phyloP scores from a whole-genome alignment of 176 grass and related monocot genomes.

The Zizania latifolia region DNA sequence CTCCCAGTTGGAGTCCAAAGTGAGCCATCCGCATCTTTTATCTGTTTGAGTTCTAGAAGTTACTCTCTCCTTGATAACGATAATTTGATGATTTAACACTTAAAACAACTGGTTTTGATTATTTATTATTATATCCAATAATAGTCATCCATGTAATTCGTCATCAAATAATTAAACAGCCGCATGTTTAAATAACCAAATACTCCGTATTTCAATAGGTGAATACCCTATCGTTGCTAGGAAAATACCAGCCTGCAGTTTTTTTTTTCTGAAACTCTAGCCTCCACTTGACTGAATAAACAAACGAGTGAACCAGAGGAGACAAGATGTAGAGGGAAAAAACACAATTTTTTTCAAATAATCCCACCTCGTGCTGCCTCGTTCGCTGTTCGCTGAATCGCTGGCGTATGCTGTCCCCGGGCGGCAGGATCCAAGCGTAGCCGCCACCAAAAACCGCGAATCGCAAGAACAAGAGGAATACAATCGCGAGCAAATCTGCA shows the following conservation, averaged over 20 bases:
- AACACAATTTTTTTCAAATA: background rate
- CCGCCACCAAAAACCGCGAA: slow-evolving; percentile 15
- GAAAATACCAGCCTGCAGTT: background rate
- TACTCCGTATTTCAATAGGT: too few species aligned
- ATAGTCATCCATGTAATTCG: too few species aligned
- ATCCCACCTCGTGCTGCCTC: slow-evolving; percentile 31
- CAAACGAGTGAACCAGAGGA: slow-evolving; percentile 8
- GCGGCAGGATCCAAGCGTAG: slow-evolving; percentile 29
- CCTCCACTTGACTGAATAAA: slow-evolving; percentile 26
- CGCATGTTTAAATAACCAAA: too few species aligned
- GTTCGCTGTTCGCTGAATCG: too few species aligned
- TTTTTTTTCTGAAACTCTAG: background rate
- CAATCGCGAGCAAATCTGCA: slow-evolving; percentile 8
- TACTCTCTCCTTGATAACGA: background rate
- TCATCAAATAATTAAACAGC: too few species aligned
- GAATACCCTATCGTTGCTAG: background rate
- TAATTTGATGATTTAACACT: too few species aligned
- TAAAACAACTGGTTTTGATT: too few species aligned
- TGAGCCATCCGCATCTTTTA: background rate
- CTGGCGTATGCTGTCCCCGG: slow-evolving; percentile 21
- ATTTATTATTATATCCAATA: too few species aligned
- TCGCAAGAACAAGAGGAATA: slow-evolving; percentile 28
- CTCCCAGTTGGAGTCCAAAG: background rate
- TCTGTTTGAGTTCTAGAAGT: background rate
- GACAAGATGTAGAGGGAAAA: background rate